A percentile compares a stretch with the other conserved stretches of the same genome.
These are phyloP conservation scores for Dunaliella primolecta DNA, from an alignment of 139 green algal genomes.

Conservation along the genomic window DNA sequence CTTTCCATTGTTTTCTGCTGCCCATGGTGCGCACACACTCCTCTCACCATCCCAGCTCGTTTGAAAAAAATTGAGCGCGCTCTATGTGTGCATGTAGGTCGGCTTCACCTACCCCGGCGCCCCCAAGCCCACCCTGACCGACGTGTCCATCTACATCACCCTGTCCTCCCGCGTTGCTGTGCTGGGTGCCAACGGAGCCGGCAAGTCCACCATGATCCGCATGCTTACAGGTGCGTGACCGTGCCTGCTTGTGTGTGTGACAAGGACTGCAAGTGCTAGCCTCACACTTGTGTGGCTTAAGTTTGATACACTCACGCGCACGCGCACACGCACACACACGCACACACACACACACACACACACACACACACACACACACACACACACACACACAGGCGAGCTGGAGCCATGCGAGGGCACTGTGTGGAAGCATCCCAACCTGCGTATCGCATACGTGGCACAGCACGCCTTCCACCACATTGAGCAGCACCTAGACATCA, in stretches of 20 bases:
- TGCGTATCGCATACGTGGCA: slow-evolving; percentile 92
- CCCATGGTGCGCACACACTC: too few species aligned
- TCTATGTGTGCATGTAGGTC: too few species aligned
- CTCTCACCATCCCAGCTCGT: too few species aligned
- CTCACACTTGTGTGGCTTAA: too few species aligned
- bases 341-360: too few species aligned
- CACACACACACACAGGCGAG: slow-evolving; percentile 56
- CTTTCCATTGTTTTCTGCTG: too few species aligned
- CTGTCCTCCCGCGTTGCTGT: slow-evolving; percentile 80
- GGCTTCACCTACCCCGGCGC: slow-evolving; percentile 82
- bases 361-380: neutral
- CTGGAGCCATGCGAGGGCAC: slow-evolving; percentile 66
- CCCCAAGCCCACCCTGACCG: slow-evolving; percentile 57
- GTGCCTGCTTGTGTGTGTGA: too few species aligned
- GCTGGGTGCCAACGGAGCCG: slow-evolving; percentile 75
- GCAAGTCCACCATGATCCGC: slow-evolving; percentile 95
- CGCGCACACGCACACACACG: too few species aligned
- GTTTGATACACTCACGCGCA: too few species aligned
- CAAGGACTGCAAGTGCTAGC: too few species aligned
- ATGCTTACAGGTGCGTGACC: slow-evolving; percentile 49
- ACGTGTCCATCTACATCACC: slow-evolving; percentile 70
- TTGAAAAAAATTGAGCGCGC: too few species aligned
- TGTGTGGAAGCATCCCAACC: slow-evolving; percentile 89
- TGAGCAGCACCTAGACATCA: slow-evolving; percentile 90
- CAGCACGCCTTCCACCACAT: slow-evolving; percentile 90